Evolutionary conservation across 352 stramenopile genomes (phyloP).

Genomic region (Phytophthora macrochlamydospora): DNA sequence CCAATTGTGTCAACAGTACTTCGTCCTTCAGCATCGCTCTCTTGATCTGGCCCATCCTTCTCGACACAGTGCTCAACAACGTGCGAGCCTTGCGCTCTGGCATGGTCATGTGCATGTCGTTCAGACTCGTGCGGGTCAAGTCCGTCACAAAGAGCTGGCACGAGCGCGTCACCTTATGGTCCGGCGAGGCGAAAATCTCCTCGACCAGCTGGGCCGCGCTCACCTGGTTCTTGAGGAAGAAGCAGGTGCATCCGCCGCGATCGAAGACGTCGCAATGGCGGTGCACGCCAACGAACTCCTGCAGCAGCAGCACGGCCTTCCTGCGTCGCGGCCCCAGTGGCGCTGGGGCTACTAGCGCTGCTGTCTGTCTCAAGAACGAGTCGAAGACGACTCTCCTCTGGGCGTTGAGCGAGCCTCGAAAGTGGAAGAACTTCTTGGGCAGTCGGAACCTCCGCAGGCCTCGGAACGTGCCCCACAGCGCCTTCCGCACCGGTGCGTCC

Average conservation of each 20-base stretch:
- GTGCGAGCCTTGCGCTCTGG: constrained; percentile 47
- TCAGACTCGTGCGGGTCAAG: constrained; percentile 43
- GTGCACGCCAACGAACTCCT: constrained; percentile 63
- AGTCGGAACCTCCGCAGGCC: constrained; percentile 51
- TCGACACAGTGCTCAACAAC: constrained; percentile 50
- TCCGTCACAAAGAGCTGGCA: constrained; percentile 45
- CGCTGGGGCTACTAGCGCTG: constrained; percentile 56
- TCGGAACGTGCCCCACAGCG: constrained; percentile 62
- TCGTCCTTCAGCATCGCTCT: constrained; percentile 50
- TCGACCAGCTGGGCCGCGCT: constrained; percentile 49
- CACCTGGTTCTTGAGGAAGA: constrained; percentile 42
- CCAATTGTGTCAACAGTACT: constrained; percentile 42
- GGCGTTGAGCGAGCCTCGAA: constrained; percentile 50
- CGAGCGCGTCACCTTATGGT: constrained; percentile 36
- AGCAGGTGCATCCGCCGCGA: constrained; percentile 43
- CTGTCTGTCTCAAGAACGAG: constrained; percentile 70
- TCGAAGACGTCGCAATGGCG: constrained; percentile 51
- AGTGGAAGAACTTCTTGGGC: constrained; percentile 62
- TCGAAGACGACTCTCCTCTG: constrained; percentile 72
- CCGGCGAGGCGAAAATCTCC: constrained; percentile 44
- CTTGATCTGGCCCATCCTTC: constrained; percentile 64
- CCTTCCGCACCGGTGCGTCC: constrained; percentile 57
- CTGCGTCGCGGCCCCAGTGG: constrained; percentile 59
- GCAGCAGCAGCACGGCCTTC: constrained; percentile 54
- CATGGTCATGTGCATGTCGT: constrained; percentile 47